Conservation (phyloP, 257 asterid species). For the Apocynum venetum region DNA sequence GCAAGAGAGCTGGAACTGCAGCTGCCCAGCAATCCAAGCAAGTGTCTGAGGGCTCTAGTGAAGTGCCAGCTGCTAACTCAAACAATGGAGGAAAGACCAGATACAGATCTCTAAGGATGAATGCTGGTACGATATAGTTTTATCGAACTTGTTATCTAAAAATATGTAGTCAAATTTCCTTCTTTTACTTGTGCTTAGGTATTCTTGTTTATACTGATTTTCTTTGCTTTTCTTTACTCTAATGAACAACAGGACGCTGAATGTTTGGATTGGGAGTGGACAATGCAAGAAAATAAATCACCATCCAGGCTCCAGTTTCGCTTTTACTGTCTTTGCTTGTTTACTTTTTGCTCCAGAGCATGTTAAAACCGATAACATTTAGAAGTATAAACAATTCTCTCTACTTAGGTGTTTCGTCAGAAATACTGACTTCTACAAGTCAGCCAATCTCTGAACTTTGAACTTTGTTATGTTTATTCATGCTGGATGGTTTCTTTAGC, state of each 20-base stretch:
- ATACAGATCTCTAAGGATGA: slow-evolving; percentile 5
- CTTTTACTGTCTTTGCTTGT: background rate
- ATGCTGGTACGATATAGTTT: background rate
- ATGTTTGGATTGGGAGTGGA: background rate
- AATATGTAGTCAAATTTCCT: background rate
- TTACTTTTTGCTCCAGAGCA: too few species aligned
- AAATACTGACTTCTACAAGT: too few species aligned
- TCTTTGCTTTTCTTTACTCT: background rate
- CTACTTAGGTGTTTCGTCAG: too few species aligned
- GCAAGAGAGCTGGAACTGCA: background rate
- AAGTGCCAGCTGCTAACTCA: background rate
- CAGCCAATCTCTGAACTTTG: too few species aligned
- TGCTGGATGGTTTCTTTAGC: too few species aligned
- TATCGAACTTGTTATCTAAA: background rate
- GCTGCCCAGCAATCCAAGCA: background rate
- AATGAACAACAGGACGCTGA: background rate
- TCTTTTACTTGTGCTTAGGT: background rate
- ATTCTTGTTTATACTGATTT: background rate
- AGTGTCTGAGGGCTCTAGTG: background rate
- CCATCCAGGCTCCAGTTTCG: background rate
- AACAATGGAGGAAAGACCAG: background rate
- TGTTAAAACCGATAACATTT: background rate
- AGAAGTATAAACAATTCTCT: background rate
- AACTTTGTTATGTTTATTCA: too few species aligned
- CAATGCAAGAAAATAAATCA: background rate